Percentiles rank a stretch among this genome's conserved stretches.
phyloP scores from a whole-genome alignment of 2,329 filamentous ascomycete species.

The Parastagonospora nodorum region DNA sequence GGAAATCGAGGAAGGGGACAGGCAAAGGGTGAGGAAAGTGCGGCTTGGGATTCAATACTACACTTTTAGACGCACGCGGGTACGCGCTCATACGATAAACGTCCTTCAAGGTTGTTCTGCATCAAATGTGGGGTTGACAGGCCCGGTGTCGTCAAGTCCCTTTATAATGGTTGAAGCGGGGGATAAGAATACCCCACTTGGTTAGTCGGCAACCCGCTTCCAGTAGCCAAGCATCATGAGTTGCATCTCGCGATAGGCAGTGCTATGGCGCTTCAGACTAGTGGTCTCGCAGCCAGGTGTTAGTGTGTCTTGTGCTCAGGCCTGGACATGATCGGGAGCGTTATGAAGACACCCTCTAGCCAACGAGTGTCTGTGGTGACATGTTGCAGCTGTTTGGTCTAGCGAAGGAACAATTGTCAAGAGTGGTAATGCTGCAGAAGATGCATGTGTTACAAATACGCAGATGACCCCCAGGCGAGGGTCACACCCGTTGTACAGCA shows the following conservation, averaged over 20 bases:
- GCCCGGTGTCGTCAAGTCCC: slow-evolving; percentile 17
- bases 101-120: neutral
- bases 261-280: neutral
- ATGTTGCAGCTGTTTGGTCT: too few species aligned
- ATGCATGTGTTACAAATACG: too few species aligned
- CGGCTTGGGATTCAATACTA: neutral
- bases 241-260: neutral
- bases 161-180: slow-evolving; percentile 12
- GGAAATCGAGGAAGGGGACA: neutral
- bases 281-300: too few species aligned
- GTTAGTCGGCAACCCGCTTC: slow-evolving; percentile 20
- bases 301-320: too few species aligned
- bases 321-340: too few species aligned
- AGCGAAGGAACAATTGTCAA: too few species aligned
- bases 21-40: neutral
- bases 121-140: slow-evolving; percentile 20
- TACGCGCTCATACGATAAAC: slow-evolving; percentile 20
- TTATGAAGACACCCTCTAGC: too few species aligned
- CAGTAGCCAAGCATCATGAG: slow-evolving; percentile 4
- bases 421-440: too few species aligned
- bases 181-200: slow-evolving; percentile 29
- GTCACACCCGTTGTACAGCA: neutral
- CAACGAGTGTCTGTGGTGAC: too few species aligned
- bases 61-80: neutral
- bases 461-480: too few species aligned